Evolutionary conservation across 805 yeast species (phyloP), one percentile per base, ranked within the genome.

Genomic region (Lipomyces anomalus): DNA sequence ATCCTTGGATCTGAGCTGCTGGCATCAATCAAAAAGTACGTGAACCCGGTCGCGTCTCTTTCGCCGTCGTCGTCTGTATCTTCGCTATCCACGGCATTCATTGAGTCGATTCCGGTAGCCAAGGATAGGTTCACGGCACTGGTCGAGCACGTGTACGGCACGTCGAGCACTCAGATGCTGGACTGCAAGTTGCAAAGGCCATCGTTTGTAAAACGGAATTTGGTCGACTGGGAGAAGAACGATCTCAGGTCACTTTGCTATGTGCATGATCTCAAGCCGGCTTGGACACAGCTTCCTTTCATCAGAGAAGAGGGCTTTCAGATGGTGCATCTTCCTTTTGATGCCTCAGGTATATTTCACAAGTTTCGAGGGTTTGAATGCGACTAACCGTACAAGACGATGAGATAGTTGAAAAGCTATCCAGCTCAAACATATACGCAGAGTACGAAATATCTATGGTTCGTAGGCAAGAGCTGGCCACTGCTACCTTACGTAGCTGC

Each of bases 211-310:
- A 75, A 73, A 50, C 67, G 87, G 43, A 77, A 75, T 13, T 66
- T 83, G 34, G 66, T 78, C 22, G 83, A 81, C 61, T 83, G 90
- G 90, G 79, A 75, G 39, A 58, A 80, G 41, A 83, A 83, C 61
- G 89, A 82, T 60, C 66, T 80, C 17, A 66, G 90, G 36, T 79
- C 87, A 1, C 61, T 82, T 23, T 64, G 83, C 30, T 78, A 83
- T 22, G 68, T 79, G 20, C 74, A 70, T 26, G 64, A 60, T 22
- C 53, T 75, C 32, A 66, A 64, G 41, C 77, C 78, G 4, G 79
- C 75, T 56, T 82, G 87, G 86, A 65, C 69, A 5, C 67, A 65
- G 44, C 46, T 80, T 4, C 52, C 55, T 4, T 36, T n/a, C 6
- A 38, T 56, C 21, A 17, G 46, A 32, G 58, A 67, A 5, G 61